These are phyloP conservation scores for Aquilaria sinensis DNA, from an alignment of 345 rosid genomes.

Conservation along the genomic window DNA sequence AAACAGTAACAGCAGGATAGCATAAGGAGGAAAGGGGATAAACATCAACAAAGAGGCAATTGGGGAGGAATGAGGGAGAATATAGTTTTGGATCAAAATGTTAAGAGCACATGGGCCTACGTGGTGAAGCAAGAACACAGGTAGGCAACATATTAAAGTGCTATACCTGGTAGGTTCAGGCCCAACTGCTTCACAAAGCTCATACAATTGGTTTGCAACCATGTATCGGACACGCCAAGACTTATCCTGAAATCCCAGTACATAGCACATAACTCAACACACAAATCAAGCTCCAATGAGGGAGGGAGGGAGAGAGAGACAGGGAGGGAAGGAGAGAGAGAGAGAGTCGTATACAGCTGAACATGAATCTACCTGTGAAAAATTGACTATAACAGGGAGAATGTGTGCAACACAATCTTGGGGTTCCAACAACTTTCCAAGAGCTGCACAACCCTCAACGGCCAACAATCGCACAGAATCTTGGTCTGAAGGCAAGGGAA, in stretches of 20 bases:
- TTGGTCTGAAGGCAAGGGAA: constrained; percentile 39
- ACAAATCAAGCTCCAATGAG: not conserved
- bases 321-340: not conserved
- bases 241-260: constrained; percentile 52
- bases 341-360: not conserved
- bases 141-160: constrained; percentile 6
- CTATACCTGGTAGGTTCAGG: constrained; percentile 87
- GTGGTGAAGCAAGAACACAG: constrained; percentile 1
- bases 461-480: constrained; percentile 77
- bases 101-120: not conserved
- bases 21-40: not conserved
- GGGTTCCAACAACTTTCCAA: constrained; percentile 72
- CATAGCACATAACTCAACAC: no score
- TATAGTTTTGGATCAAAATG: no score
- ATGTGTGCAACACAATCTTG: constrained; percentile 65
- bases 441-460: constrained; percentile 78
- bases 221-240: constrained; percentile 98
- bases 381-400: constrained; percentile 72
- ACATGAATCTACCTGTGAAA: constrained; percentile 55
- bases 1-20: no score
- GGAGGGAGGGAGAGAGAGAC: not conserved
- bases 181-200: constrained; percentile 96
- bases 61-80: no score
- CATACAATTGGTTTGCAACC: constrained; percentile 96
- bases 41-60: constrained; percentile 1